Conservation (phyloP, 2,329 filamentous ascomycete genomes). For the Eutypa lata region DNA sequence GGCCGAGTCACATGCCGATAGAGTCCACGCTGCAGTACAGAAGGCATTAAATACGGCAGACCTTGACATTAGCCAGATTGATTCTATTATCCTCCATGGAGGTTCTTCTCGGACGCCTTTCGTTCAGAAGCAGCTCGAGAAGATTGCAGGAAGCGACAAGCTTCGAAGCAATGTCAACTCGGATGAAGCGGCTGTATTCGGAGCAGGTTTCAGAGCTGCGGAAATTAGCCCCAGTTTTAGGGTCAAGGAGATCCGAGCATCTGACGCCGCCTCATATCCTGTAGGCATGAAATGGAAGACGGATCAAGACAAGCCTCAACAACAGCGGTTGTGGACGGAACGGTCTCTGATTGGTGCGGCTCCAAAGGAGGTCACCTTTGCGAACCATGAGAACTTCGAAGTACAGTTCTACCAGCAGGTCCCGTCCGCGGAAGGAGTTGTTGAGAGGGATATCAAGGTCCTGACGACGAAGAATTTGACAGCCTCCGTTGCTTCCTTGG, state of each 20-base stretch:
- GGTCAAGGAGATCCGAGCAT: slow-evolving; percentile 90
- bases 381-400: slow-evolving; percentile 77
- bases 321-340: slow-evolving; percentile 80
- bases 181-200: slow-evolving; percentile 94
- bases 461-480: slow-evolving; percentile 85
- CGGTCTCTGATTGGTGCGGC: slow-evolving; percentile 71
- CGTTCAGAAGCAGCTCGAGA: slow-evolving; percentile 85
- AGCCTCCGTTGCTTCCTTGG: slow-evolving; percentile 72
- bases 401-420: slow-evolving; percentile 78
- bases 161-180: slow-evolving; percentile 93
- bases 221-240: slow-evolving; percentile 92
- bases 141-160: slow-evolving; percentile 70
- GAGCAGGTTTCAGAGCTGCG: slow-evolving; percentile 90
- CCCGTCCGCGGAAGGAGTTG: slow-evolving; percentile 38
- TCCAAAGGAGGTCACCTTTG: slow-evolving; percentile 80
- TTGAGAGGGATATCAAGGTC: slow-evolving; percentile 60
- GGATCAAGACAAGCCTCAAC: slow-evolving; percentile 65
- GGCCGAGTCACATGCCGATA: slow-evolving; percentile 62
- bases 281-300: slow-evolving; percentile 72
- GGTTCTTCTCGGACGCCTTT: slow-evolving; percentile 89
- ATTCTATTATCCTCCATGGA: slow-evolving; percentile 90
- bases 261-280: slow-evolving; percentile 73
- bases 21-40: slow-evolving; percentile 67
- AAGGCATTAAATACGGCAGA: slow-evolving; percentile 72
- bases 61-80: slow-evolving; percentile 70